phyloP scores from a whole-genome alignment of 1,284 basidiomycete species.

The Cerioporus squamosus region DNA sequence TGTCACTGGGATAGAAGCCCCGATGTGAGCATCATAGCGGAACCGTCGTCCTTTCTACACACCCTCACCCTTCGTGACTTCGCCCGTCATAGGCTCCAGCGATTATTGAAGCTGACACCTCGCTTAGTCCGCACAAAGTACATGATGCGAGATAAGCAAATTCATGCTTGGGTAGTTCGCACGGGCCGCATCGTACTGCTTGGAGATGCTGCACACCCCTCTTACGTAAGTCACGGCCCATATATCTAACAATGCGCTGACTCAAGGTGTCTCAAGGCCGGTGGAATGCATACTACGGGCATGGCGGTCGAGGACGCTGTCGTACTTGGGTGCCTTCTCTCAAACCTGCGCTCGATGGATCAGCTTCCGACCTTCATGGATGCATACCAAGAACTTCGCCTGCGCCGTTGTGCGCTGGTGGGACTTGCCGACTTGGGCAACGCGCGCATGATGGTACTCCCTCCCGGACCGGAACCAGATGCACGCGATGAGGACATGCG shows the following conservation, averaged over 20 bases:
- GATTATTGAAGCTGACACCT: slow-evolving; percentile 45
- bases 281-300: slow-evolving; percentile 43
- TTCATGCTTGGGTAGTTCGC: slow-evolving; percentile 60
- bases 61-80: too few species aligned
- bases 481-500: slow-evolving; percentile 42
- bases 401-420: slow-evolving; percentile 41
- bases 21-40: slow-evolving; percentile 12
- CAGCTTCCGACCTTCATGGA: slow-evolving; percentile 46
- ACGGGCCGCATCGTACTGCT: slow-evolving; percentile 47
- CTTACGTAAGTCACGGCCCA: slow-evolving; percentile 38
- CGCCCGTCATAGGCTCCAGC: slow-evolving; percentile 42
- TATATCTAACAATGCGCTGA: neutral
- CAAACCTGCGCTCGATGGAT: slow-evolving; percentile 40
- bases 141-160: slow-evolving; percentile 37
- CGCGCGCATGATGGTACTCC: slow-evolving; percentile 38
- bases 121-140: slow-evolving; percentile 32
- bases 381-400: slow-evolving; percentile 49
- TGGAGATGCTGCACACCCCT: slow-evolving; percentile 54
- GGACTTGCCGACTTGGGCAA: slow-evolving; percentile 40
- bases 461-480: slow-evolving; percentile 42
- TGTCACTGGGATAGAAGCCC: slow-evolving; percentile 11
- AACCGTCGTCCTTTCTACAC: too few species aligned
- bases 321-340: slow-evolving; percentile 49
- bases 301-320: slow-evolving; percentile 48
- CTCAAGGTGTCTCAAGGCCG: slow-evolving; percentile 21